These are phyloP conservation scores for Gossypium sturtianum DNA, from an alignment of 345 rosid species.

Conservation along the genomic window DNA sequence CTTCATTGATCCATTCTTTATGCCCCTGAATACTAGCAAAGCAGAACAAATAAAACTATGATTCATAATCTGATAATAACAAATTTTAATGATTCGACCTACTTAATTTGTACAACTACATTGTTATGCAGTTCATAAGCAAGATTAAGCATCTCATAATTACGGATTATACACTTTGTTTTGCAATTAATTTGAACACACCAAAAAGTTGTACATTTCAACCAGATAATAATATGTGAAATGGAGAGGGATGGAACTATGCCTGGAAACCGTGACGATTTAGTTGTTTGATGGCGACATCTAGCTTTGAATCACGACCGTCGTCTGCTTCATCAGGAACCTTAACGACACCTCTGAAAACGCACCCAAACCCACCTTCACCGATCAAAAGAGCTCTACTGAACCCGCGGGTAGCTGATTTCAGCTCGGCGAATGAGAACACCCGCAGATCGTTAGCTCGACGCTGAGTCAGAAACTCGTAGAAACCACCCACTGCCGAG, in stretches of 20 bases:
- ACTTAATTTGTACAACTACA: not conserved
- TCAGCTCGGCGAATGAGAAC: conserved; percentile 71
- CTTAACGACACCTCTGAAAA: conserved; percentile 61
- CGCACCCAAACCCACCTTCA: conserved; percentile 96
- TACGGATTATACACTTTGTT: not conserved
- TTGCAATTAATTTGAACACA: not conserved
- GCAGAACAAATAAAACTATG: conserved; percentile 21
- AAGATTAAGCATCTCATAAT: not conserved
- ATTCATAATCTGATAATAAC: not conserved
- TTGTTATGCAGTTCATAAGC: not conserved
- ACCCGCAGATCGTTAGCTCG: conserved; percentile 72
- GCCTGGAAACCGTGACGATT: conserved; percentile 99
- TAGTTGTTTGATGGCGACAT: conserved; percentile 84
- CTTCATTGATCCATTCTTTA: conserved; percentile 97
- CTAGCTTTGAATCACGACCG: conserved; percentile 39
- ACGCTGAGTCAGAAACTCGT: conserved; percentile 50
- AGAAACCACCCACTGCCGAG: conserved; percentile 37
- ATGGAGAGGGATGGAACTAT: conserved; percentile 22
- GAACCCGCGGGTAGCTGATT: conserved; percentile 77
- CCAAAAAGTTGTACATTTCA: not conserved
- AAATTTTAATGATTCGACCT: not conserved
- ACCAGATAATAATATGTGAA: not conserved
- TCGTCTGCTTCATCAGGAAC: conserved; percentile 24
- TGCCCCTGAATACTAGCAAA: conserved; percentile 90
- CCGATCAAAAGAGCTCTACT: conserved; percentile 72